phyloP scores from a whole-genome alignment of 495 filamentous ascomycete species.

The Tricharina praecox region DNA sequence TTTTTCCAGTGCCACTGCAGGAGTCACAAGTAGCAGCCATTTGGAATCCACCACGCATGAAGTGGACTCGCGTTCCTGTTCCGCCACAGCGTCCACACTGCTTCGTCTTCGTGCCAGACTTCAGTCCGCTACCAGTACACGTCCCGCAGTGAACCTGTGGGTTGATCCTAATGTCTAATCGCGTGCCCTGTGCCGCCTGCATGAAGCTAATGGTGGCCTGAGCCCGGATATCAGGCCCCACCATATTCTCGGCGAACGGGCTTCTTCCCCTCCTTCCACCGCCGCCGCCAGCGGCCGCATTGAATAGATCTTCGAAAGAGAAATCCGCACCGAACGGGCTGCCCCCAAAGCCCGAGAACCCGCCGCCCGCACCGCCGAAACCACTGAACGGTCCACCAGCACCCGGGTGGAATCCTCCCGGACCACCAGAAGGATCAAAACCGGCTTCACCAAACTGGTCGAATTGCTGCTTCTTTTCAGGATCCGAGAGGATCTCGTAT shows the following conservation, averaged over 20 bases:
- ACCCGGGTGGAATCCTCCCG: slow-evolving; percentile 42
- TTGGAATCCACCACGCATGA: slow-evolving; percentile 85
- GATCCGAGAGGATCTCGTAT: slow-evolving; percentile 81
- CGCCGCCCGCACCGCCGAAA: slow-evolving; percentile 39
- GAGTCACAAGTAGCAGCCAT: slow-evolving; percentile 73
- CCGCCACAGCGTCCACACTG: slow-evolving; percentile 69
- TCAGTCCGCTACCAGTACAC: slow-evolving; percentile 69
- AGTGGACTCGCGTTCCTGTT: slow-evolving; percentile 69
- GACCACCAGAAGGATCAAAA: slow-evolving; percentile 61
- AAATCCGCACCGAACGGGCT: slow-evolving; percentile 52
- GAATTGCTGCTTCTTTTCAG: slow-evolving; percentile 78
- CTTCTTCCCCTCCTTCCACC: slow-evolving; percentile 30
- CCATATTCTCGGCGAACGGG: slow-evolving; percentile 55
- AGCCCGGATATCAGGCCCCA: slow-evolving; percentile 83
- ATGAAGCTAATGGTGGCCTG: slow-evolving; percentile 83
- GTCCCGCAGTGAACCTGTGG: slow-evolving; percentile 64
- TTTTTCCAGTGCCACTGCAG: slow-evolving; percentile 59
- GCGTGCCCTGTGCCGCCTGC: slow-evolving; percentile 82
- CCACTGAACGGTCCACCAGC: slow-evolving; percentile 48
- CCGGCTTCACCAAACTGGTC: slow-evolving; percentile 78
- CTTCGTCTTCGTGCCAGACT: slow-evolving; percentile 52
- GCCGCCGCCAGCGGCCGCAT: slow-evolving; percentile 42
- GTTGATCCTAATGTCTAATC: slow-evolving; percentile 58
- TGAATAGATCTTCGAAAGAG: slow-evolving; percentile 90
- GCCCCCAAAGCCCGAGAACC: slow-evolving; percentile 37